A percentile compares a stretch with the other conserved stretches of the same genome.
phyloP scores from a whole-genome alignment of 192 early-diverging fungal genomes.

The Backusella luteola region DNA sequence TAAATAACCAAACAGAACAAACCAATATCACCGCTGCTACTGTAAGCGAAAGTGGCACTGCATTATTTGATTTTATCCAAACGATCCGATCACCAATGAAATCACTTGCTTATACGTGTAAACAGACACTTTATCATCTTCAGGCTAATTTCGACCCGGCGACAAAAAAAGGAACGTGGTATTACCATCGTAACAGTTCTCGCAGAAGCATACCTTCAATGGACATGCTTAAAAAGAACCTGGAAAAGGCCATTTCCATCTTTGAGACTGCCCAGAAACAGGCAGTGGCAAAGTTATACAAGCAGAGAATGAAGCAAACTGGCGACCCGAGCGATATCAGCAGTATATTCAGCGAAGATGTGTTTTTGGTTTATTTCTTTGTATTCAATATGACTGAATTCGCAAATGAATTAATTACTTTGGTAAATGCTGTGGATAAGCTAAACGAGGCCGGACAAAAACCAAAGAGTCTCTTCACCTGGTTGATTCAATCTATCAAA shows the following conservation, averaged over 20 bases:
- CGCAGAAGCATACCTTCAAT: neutral
- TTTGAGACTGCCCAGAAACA: conserved; percentile 52
- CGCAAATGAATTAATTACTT: conserved; percentile 56
- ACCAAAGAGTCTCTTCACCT: neutral
- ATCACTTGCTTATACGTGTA: conserved; percentile 55
- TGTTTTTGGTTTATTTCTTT: conserved; percentile 79
- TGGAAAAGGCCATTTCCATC: conserved; percentile 46
- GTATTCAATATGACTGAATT: conserved; percentile 78
- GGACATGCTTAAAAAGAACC: conserved; percentile 38
- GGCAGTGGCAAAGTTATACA: conserved; percentile 45
- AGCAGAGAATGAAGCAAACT: conserved; percentile 25
- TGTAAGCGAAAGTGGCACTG: conserved; percentile 2
- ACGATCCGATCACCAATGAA: conserved; percentile 52
- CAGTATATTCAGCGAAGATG: conserved; percentile 57
- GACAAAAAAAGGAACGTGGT: neutral
- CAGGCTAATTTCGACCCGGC: conserved; percentile 41
- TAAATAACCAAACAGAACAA: neutral
- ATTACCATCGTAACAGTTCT: neutral
- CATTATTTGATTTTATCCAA: conserved; percentile 50
- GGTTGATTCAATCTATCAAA: conserved; percentile 1
- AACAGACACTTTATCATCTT: conserved; percentile 50
- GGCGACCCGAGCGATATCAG: conserved; percentile 21
- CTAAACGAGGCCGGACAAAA: conserved; percentile 8
- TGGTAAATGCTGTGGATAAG: conserved; percentile 37
- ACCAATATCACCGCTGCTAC: neutral